A percentile compares a stretch with the other conserved stretches of the same genome.
phyloP scores from a whole-genome alignment of 164 flowering plant species.

The Euptelea pleiosperma region DNA sequence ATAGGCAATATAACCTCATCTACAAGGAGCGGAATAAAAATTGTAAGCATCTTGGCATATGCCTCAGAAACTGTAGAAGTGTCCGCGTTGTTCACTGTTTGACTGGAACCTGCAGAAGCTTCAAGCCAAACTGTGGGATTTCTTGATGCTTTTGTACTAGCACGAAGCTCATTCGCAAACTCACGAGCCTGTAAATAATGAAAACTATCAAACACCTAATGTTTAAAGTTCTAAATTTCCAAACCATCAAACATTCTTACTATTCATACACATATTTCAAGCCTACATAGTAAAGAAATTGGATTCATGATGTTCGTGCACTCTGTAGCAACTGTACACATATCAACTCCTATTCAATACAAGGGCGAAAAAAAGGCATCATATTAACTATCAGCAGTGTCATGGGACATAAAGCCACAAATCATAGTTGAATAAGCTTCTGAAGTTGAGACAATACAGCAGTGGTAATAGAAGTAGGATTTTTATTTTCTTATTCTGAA shows the following conservation, averaged over 20 bases:
- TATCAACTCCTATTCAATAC: not conserved
- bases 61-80: constrained; percentile 95
- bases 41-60: constrained; percentile 90
- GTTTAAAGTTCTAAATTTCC: no score
- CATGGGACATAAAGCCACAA: not conserved
- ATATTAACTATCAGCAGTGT: not conserved
- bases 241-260: no score
- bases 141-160: constrained; percentile 90
- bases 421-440: no score
- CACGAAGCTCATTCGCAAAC: constrained; percentile 99
- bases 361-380: not conserved
- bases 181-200: constrained; percentile 79
- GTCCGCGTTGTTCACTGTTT: constrained; percentile 62
- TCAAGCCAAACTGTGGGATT: constrained; percentile 95
- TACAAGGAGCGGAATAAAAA: constrained; percentile 92
- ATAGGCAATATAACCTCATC: constrained; percentile 66
- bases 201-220: constrained; percentile 12
- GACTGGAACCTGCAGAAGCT: constrained; percentile 71
- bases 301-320: no score
- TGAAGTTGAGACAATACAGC: no score
- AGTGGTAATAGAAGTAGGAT: no score
- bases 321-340: not conserved
- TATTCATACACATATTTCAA: no score
- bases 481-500: no score
- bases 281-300: no score